These are phyloP conservation scores for Vigna trinervia DNA, from an alignment of 306 rosid species.

Conservation along the genomic window DNA sequence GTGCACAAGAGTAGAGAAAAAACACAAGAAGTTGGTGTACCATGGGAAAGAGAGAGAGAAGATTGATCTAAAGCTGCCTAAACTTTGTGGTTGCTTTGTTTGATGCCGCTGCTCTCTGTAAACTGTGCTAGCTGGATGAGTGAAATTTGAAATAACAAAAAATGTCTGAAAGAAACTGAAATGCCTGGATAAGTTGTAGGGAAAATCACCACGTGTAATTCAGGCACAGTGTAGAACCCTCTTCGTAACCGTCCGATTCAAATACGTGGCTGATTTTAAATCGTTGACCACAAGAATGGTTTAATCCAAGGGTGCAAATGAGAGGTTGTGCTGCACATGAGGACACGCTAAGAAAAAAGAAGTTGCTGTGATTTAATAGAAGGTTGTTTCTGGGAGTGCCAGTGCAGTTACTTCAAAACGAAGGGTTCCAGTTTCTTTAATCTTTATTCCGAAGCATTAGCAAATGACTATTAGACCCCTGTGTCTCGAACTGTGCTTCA, in stretches of 20 bases:
- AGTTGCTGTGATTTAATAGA: conserved; percentile 37
- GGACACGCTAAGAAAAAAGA: background rate
- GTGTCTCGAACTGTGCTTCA: background rate
- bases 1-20: conserved; percentile 33
- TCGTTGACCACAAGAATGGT: background rate
- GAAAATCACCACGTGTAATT: background rate
- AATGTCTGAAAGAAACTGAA: conserved; percentile 15
- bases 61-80: conserved; percentile 59
- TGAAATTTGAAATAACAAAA: conserved; percentile 30
- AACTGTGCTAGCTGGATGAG: conserved; percentile 43
- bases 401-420: conserved; percentile 66
- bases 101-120: conserved; percentile 47
- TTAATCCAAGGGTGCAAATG: conserved; percentile 20
- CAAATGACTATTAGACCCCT: conserved; percentile 47
- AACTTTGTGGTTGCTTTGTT: conserved; percentile 48
- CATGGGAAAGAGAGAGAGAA: conserved; percentile 46
- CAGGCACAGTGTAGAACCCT: background rate
- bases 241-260: background rate
- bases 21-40: conserved; percentile 48
- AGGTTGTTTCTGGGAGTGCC: conserved; percentile 53
- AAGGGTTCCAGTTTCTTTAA: conserved; percentile 65
- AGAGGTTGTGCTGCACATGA: background rate
- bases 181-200: conserved; percentile 46
- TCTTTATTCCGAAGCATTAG: conserved; percentile 62
- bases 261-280: conserved; percentile 1